Evolutionary conservation across 495 filamentous ascomycete species (phyloP).

Genomic region (Aspergillus kassunensis): DNA sequence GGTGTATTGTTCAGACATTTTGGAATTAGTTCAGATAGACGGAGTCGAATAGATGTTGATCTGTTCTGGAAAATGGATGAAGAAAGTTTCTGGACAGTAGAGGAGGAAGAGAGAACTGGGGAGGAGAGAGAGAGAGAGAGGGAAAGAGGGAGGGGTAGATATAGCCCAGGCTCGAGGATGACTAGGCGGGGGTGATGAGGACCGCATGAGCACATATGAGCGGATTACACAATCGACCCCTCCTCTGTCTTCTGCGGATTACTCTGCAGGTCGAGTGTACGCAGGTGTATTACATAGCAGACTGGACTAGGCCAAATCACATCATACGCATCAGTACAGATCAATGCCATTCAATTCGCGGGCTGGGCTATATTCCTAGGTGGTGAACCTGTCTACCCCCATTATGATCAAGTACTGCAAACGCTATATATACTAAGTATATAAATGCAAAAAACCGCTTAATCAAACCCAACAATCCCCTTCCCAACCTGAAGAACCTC

Average conservation of each 20-base stretch:
- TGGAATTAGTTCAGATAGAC: conserved; percentile 2
- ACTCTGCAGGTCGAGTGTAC: too few species aligned
- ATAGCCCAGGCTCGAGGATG: too few species aligned
- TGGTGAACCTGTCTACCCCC: too few species aligned
- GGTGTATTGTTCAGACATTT: conserved; percentile 23
- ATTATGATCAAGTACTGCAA: too few species aligned
- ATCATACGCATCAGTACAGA: not conserved
- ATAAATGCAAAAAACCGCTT: conserved; percentile 2
- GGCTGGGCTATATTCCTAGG: too few species aligned
- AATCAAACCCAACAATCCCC: conserved; percentile 42
- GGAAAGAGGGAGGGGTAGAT: not conserved
- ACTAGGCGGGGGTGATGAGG: conserved; percentile 4
- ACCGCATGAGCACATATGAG: conserved; percentile 19
- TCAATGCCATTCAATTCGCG: not conserved
- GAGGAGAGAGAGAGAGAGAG: not conserved
- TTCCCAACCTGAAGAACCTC: conserved; percentile 24
- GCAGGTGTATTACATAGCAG: not conserved
- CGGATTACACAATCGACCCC: conserved; percentile 6
- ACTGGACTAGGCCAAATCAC: not conserved
- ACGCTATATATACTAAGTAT: too few species aligned
- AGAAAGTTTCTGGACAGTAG: too few species aligned
- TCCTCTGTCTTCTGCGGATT: not conserved
- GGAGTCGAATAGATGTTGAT: too few species aligned
- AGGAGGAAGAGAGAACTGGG: not conserved
- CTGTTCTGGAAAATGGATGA: too few species aligned